A percentile compares a stretch with the other conserved stretches of the same genome.
Evolutionary conservation across 176 grass and related monocot genomes (phyloP).

Genomic region (Elaeis guineensis): DNA sequence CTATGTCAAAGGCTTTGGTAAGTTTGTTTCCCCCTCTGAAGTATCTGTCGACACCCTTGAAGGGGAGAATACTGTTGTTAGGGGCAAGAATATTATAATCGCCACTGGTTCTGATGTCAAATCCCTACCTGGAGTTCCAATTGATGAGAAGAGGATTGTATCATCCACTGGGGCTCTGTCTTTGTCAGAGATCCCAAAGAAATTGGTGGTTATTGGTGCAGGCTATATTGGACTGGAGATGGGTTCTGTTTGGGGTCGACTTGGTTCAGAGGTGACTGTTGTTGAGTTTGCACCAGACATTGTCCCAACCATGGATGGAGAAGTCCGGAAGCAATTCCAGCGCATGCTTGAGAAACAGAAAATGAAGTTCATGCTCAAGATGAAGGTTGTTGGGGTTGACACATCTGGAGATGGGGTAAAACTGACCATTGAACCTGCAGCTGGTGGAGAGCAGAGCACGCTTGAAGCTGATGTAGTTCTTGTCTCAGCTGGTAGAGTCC

Average conservation of each 20-base stretch:
- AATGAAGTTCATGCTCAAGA: slow-evolving; percentile 99
- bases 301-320: slow-evolving; percentile 89
- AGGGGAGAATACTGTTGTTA: slow-evolving; percentile 70
- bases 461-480: slow-evolving; percentile 94
- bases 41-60: slow-evolving; percentile 84
- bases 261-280: slow-evolving; percentile 89
- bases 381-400: slow-evolving; percentile 80
- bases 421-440: slow-evolving; percentile 70
- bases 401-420: slow-evolving; percentile 73
- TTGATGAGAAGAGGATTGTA: slow-evolving; percentile 97
- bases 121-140: slow-evolving; percentile 77
- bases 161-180: slow-evolving; percentile 89
- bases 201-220: slow-evolving; percentile 89
- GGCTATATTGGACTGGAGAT: slow-evolving; percentile 98
- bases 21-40: slow-evolving; percentile 75
- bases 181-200: slow-evolving; percentile 75
- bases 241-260: slow-evolving; percentile 96
- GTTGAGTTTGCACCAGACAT: slow-evolving; percentile 94
- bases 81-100: slow-evolving; percentile 86
- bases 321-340: slow-evolving; percentile 93
- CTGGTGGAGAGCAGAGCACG: slow-evolving; percentile 73
- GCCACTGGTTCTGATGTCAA: slow-evolving; percentile 95
- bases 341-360: slow-evolving; percentile 98
- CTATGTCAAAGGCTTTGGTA: slow-evolving; percentile 87
- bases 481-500: slow-evolving; percentile 73